Conservation (phyloP, 2,329 filamentous ascomycete genomes). For the Thelonectria discophora region DNA sequence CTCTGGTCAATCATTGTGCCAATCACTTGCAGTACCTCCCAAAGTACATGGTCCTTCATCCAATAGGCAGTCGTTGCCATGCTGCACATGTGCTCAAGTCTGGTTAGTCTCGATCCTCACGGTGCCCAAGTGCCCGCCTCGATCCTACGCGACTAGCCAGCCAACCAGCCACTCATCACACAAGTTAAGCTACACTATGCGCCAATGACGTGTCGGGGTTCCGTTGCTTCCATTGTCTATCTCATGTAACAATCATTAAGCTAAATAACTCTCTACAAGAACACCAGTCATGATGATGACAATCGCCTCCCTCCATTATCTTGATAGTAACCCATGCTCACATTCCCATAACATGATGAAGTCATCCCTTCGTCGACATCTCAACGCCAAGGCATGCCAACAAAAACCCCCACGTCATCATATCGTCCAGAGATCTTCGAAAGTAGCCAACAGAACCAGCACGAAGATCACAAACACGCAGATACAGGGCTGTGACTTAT, state of each 20-base stretch:
- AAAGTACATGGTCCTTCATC: too few relatives aligned
- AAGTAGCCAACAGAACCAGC: constrained; percentile 3
- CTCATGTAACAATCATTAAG: constrained; percentile 13
- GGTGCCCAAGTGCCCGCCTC: neutral
- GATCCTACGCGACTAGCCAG: neutral
- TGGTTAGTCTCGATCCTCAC: too few relatives aligned
- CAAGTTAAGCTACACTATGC: neutral
- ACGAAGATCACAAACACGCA: neutral
- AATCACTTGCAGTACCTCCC: too few relatives aligned
- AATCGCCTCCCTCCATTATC: constrained; percentile 31
- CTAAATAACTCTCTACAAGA: constrained; percentile 33
- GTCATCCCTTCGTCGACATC: neutral
- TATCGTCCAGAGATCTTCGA: neutral
- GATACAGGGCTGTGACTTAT: neutral
- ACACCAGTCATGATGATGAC: constrained; percentile 32
- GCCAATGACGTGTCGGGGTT: neutral
- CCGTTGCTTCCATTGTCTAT: constrained; percentile 11
- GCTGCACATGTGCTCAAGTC: too few relatives aligned
- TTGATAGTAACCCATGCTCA: constrained; percentile 29
- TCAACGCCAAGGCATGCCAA: neutral
- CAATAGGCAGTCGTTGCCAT: too few relatives aligned
- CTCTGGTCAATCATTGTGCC: too few relatives aligned
- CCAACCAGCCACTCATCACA: neutral
- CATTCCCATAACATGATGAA: constrained; percentile 13
- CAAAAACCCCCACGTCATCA: neutral